phyloP scores from a whole-genome alignment of 192 early-diverging fungal genomes.

The Dimargaris verticillata region DNA sequence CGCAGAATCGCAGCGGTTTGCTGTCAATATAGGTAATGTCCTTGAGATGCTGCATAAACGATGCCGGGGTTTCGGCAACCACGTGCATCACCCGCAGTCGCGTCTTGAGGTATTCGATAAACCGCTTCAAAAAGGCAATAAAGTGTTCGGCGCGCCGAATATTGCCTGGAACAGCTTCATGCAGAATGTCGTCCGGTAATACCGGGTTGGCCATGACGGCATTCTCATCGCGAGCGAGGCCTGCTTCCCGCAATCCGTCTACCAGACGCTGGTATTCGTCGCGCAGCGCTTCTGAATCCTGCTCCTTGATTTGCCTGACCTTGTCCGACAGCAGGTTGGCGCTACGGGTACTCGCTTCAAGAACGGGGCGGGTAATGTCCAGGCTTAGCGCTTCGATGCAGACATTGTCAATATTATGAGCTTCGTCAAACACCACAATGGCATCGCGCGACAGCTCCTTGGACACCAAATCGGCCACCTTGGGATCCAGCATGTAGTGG shows the following conservation, averaged over 20 bases:
- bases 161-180: constrained; percentile 91
- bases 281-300: constrained; percentile 75
- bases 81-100: constrained; percentile 93
- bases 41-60: constrained; percentile 82
- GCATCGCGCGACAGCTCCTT: constrained; percentile 85
- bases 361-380: constrained; percentile 75
- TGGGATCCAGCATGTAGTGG: constrained; percentile 98
- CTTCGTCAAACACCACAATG: constrained; percentile 99
- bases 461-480: constrained; percentile 94
- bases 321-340: constrained; percentile 46
- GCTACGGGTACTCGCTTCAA: constrained; percentile 78
- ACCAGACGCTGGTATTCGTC: constrained; percentile 83
- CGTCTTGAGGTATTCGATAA: constrained; percentile 97
- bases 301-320: constrained; percentile 68
- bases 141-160: constrained; percentile 97
- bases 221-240: constrained; percentile 62
- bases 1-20: constrained; percentile 90
- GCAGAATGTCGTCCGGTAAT: constrained; percentile 79
- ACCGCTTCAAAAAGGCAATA: constrained; percentile 85
- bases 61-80: constrained; percentile 85
- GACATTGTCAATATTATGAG: constrained; percentile 99
- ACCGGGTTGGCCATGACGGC: constrained; percentile 86
- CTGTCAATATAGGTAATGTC: constrained; percentile 91
- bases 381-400: constrained; percentile 96
- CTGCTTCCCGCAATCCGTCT: constrained; percentile 64